Conservation (phyloP, 1,284 basidiomycete species). For the Cryptococcus amylolentus region DNA sequence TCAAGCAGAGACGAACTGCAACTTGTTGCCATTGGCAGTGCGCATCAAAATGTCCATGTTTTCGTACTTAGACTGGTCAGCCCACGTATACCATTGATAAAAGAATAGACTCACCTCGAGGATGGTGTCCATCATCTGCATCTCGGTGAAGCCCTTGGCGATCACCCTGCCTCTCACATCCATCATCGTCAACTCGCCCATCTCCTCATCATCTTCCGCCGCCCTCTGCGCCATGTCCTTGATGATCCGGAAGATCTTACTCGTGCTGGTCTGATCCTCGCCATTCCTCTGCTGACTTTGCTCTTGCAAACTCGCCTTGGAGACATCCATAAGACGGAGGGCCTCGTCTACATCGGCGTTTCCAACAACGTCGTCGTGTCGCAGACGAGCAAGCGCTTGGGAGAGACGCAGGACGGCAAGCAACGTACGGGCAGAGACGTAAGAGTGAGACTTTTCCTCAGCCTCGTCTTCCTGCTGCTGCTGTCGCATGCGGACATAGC, state of each 20-base stretch:
- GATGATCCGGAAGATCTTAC: slow-evolving; percentile 83
- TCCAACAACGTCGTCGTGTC: slow-evolving; percentile 75
- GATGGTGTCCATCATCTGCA: slow-evolving; percentile 79
- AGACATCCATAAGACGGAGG: slow-evolving; percentile 90
- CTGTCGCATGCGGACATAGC: slow-evolving; percentile 92
- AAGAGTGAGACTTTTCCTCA: slow-evolving; percentile 82
- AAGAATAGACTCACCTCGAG: slow-evolving; percentile 58
- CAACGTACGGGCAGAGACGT: slow-evolving; percentile 95
- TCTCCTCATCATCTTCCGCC: slow-evolving; percentile 62
- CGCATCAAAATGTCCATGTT: slow-evolving; percentile 70
- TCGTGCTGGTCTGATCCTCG: slow-evolving; percentile 70
- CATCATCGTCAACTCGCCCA: slow-evolving; percentile 63
- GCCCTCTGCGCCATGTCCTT: slow-evolving; percentile 67
- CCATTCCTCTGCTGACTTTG: slow-evolving; percentile 57
- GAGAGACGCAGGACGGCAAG: slow-evolving; percentile 90
- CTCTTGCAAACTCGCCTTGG: slow-evolving; percentile 83
- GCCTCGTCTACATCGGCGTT: slow-evolving; percentile 94
- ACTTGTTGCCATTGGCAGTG: slow-evolving; percentile 69
- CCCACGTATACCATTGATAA: background rate
- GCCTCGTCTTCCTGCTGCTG: slow-evolving; percentile 86
- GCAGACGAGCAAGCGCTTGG: slow-evolving; percentile 88
- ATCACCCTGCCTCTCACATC: slow-evolving; percentile 80
- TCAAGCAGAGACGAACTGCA: slow-evolving; percentile 53
- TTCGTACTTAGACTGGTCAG: slow-evolving; percentile 63
- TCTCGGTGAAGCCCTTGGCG: slow-evolving; percentile 83